Base-by-base conservation (phyloP, 148 eudicot genomes). In the Amaranthus hypochondriacus region DNA sequence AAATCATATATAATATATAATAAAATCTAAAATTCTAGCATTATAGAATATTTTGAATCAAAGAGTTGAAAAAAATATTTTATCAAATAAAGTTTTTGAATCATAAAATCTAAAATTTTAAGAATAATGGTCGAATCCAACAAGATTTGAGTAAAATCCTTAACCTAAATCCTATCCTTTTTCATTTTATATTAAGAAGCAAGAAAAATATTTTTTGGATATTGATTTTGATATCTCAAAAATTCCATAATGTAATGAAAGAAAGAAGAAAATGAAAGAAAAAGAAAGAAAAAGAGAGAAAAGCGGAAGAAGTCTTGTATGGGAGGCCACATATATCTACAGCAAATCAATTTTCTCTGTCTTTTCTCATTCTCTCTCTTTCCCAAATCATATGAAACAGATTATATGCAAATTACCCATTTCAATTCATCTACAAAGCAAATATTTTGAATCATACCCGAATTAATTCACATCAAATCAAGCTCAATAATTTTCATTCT, bases 301-400 rank as follows among this genome's bases (percentile, higher is more conserved):
- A 79, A 74, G 86, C 79, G 89, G 89, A 82, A 80, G 66, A 72
- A 79, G 83, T 74, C 72, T 79, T 81, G 81, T 77, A 70, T 76
- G 74, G 76, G 77, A 84, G 65, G 80, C 83, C 87, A 79, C 85
- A 80, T 74, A 56, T 68, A 78, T 15, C 4, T 21, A 42, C 52
- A 46, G 69, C 69, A 51, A 71, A 56, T 10, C 78, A 76, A 10
- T 55, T 28, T 56, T 60, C 56, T 49, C 67, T 69, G 50, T 62
- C 42, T 47, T 54, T 28, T 51, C 62, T 21, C 55, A 28, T 14
- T 28, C 48, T 66, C 48, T 51, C 14, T 49, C 61, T 70, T 70
- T 28, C 72, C 75, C 13, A 70, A 50, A 56, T 79, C 71, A 66
- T 71, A 53, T 74, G 48, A 69, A 76, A 18, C 15, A 11, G 14